These are phyloP conservation scores for Collybia sordida DNA, from an alignment of 768 basidiomycete species.

Conservation along the genomic window DNA sequence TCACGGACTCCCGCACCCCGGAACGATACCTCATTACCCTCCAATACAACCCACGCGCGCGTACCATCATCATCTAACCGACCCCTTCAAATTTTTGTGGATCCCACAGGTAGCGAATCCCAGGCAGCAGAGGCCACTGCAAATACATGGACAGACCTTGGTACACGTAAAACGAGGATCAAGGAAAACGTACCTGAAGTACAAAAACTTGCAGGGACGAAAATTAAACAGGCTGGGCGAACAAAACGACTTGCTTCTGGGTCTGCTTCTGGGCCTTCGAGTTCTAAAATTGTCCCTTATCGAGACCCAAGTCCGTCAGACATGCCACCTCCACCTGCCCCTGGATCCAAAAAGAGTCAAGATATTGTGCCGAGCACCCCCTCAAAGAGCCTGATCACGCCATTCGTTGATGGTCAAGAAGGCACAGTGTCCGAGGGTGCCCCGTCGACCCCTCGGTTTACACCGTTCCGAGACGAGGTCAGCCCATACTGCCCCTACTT, in stretches of 20 bases:
- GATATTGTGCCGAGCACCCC: conserved; percentile 28
- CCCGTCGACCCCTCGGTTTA: conserved; percentile 58
- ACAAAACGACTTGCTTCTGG: conserved; percentile 50
- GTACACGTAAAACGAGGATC: conserved; percentile 73
- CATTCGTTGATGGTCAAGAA: conserved; percentile 37
- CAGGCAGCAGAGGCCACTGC: conserved; percentile 38
- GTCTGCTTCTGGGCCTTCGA: conserved; percentile 32
- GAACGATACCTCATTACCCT: conserved; percentile 12
- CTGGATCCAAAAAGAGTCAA: conserved; percentile 22
- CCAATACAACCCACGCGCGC: conserved; percentile 22
- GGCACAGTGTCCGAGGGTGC: conserved; percentile 19
- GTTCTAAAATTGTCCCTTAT: conserved; percentile 63
- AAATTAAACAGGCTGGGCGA: conserved; percentile 60
- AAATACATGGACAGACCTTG: conserved; percentile 69
- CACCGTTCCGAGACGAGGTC: conserved; percentile 75
- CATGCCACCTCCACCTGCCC: conserved; percentile 41
- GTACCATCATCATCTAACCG: conserved; percentile 43
- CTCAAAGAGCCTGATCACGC: conserved; percentile 30
- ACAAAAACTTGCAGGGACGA: conserved; percentile 67
- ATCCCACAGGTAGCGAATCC: conserved; percentile 55
- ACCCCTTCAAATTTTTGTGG: conserved; percentile 71
- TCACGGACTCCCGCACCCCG: conserved; percentile 25
- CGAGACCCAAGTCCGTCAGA: conserved; percentile 57
- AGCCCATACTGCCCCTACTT: conserved; percentile 16
- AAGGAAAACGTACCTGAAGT: conserved; percentile 79